A percentile compares a stretch with the other conserved stretches of the same genome.
These are phyloP conservation scores for Suillus plorans DNA, from an alignment of 768 basidiomycete genomes.

Conservation along the genomic window DNA sequence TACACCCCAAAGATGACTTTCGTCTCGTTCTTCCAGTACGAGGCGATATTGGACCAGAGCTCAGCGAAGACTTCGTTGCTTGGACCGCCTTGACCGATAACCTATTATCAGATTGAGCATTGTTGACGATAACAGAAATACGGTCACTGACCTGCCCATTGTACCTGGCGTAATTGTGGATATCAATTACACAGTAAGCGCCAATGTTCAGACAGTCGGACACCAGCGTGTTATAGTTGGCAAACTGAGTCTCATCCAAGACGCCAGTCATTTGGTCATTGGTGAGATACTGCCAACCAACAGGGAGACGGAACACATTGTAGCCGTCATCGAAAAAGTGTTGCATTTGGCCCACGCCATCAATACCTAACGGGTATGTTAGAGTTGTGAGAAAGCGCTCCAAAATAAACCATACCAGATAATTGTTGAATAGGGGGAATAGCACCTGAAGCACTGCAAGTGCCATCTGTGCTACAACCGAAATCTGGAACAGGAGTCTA, in stretches of 20 bases:
- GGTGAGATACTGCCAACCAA: slow-evolving; percentile 57
- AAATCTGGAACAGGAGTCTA: slow-evolving; percentile 34
- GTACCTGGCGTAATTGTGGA: slow-evolving; percentile 63
- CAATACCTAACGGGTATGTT: slow-evolving; percentile 9
- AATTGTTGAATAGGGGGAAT: slow-evolving; percentile 46
- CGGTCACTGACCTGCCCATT: slow-evolving; percentile 37
- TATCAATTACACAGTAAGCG: slow-evolving; percentile 54
- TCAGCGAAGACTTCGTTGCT: slow-evolving; percentile 51
- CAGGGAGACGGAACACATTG: slow-evolving; percentile 61
- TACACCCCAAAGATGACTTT: slow-evolving; percentile 52
- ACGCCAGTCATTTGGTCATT: slow-evolving; percentile 38
- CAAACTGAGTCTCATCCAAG: slow-evolving; percentile 44
- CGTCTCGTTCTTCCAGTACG: slow-evolving; percentile 41
- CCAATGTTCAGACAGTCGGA: slow-evolving; percentile 44
- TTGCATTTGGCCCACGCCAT: slow-evolving; percentile 50
- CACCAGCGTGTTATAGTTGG: slow-evolving; percentile 49
- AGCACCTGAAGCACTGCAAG: slow-evolving; percentile 37
- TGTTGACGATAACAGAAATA: neutral
- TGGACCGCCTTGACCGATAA: slow-evolving; percentile 65
- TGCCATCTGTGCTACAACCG: slow-evolving; percentile 47
- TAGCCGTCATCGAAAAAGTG: slow-evolving; percentile 55
- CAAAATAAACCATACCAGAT: slow-evolving; percentile 30
- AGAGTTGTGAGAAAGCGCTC: neutral
- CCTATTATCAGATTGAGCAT: slow-evolving; percentile 25
- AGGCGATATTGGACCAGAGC: slow-evolving; percentile 53